Evolutionary conservation across 1,284 basidiomycete species (phyloP).

Genomic region (Schizopora paradoxa): DNA sequence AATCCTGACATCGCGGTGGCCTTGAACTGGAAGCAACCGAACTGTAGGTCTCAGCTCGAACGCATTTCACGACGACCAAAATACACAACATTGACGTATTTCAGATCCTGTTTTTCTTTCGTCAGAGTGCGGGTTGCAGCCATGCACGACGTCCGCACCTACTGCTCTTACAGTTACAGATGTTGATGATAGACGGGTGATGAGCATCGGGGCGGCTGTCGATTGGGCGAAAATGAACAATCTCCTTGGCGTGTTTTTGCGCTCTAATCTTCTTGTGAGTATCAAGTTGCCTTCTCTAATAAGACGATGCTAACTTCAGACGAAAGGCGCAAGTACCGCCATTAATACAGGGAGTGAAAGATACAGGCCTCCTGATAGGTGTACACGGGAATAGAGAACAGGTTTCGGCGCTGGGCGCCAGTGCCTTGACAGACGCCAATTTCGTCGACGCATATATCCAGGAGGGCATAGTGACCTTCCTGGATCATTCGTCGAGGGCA

Average conservation of each 20-base stretch:
- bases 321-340: conserved; percentile 62
- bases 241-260: conserved; percentile 87
- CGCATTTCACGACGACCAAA: conserved; percentile 7
- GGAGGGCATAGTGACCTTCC: conserved; percentile 58
- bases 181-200: conserved; percentile 47
- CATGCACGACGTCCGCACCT: conserved; percentile 32
- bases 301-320: neutral
- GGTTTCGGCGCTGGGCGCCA: conserved; percentile 36
- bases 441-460: conserved; percentile 62
- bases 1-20: conserved; percentile 83
- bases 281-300: conserved; percentile 10
- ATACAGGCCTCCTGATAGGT: conserved; percentile 82
- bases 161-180: conserved; percentile 42
- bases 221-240: conserved; percentile 95
- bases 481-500: conserved; percentile 51
- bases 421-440: conserved; percentile 40
- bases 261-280: conserved; percentile 81
- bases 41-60: conserved; percentile 55
- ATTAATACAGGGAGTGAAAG: conserved; percentile 80
- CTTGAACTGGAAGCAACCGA: conserved; percentile 99
- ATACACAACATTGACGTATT: neutral
- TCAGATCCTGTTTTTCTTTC: conserved; percentile 94
- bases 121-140: conserved; percentile 74
- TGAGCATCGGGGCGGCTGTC: conserved; percentile 85
- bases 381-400: conserved; percentile 61